phyloP scores from a whole-genome alignment of 192 early-diverging fungal species.

The Podila clonocystis region DNA sequence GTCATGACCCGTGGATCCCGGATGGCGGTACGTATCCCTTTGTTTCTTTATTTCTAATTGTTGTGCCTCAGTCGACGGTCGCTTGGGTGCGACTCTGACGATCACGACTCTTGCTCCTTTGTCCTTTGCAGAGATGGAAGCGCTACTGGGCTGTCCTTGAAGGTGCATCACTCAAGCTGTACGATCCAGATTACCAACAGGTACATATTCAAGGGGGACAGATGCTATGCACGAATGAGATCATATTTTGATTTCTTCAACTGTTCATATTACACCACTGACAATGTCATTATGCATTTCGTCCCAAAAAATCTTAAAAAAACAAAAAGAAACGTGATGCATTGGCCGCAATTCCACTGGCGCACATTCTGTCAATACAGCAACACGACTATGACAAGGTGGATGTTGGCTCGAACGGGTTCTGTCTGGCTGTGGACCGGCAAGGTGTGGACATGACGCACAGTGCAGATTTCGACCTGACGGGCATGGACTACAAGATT shows the following conservation, averaged over 20 bases:
- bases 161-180: conserved; percentile 34
- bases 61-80: not conserved
- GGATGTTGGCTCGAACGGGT: conserved; percentile 27
- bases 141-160: conserved; percentile 42
- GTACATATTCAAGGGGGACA: conserved; percentile 4
- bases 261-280: not conserved
- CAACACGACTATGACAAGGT: conserved; percentile 44
- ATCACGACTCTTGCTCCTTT: not conserved
- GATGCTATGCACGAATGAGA: not conserved
- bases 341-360: conserved; percentile 22
- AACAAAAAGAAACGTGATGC: conserved; percentile 33
- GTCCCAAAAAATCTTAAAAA: not conserved
- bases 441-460: conserved; percentile 16
- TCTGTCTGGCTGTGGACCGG: conserved; percentile 8
- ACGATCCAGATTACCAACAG: conserved; percentile 41
- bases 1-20: conserved; percentile 38
- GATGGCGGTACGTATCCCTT: conserved; percentile 9
- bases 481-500: conserved; percentile 28
- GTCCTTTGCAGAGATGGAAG: conserved; percentile 25
- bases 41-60: not conserved
- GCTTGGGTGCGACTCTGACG: not conserved
- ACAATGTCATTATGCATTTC: not conserved
- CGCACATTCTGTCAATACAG: conserved; percentile 17
- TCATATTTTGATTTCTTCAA: conserved; percentile 1
- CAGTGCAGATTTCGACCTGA: conserved; percentile 18